Evolutionary conservation across 441 rosid species (phyloP).

Genomic region (Erodium texanum): DNA sequence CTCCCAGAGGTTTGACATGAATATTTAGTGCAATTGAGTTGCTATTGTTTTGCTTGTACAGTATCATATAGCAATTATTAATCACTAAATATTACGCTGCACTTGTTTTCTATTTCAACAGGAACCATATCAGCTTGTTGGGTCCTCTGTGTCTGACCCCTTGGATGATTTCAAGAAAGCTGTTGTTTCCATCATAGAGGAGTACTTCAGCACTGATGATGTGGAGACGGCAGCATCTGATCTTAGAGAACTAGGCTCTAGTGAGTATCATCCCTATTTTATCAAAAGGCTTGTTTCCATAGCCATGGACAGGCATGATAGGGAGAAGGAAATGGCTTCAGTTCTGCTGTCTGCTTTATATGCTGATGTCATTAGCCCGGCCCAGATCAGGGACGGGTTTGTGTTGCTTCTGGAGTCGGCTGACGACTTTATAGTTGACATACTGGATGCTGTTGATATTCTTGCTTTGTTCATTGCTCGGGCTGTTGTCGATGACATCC

Average conservation of each 20-base stretch:
- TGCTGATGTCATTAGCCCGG: constrained; percentile 84
- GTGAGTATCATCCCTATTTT: constrained; percentile 82
- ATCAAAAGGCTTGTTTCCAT: constrained; percentile 88
- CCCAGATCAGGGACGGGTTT: constrained; percentile 88
- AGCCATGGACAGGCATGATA: constrained; percentile 97
- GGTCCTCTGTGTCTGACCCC: constrained; percentile 78
- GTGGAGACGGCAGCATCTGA: constrained; percentile 86
- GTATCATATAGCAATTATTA: not conserved
- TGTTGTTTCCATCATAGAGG: constrained; percentile 72
- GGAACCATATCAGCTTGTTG: constrained; percentile 90
- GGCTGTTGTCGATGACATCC: constrained; percentile 93
- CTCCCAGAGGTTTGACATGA: not conserved
- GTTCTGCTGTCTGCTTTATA: constrained; percentile 83
- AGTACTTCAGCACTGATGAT: constrained; percentile 85
- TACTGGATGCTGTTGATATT: constrained; percentile 74
- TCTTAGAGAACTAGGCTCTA: constrained; percentile 86
- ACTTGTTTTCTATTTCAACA: constrained; percentile 23
- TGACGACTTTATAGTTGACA: constrained; percentile 92
- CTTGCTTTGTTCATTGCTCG: constrained; percentile 89
- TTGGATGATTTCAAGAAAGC: constrained; percentile 91
- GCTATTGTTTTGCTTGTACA: not conserved
- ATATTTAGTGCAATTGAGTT: not conserved
- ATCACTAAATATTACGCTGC: not conserved
- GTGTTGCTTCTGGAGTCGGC: constrained; percentile 92
- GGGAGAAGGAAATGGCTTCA: constrained; percentile 99